These are phyloP conservation scores for Pecoramyces ruminantium DNA, from an alignment of 192 early-diverging fungal genomes.

Conservation along the genomic window DNA sequence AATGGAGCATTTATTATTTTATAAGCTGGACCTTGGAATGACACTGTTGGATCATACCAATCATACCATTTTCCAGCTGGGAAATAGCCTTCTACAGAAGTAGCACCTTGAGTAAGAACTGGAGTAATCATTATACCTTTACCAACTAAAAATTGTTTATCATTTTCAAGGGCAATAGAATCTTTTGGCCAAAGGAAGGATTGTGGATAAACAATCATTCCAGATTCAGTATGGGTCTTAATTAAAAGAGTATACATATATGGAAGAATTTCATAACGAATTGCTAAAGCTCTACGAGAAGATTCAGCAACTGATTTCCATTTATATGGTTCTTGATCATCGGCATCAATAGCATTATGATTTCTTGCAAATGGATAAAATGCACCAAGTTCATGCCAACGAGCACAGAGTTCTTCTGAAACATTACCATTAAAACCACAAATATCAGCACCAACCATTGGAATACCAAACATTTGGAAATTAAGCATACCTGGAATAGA, in stretches of 20 bases:
- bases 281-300: constrained; percentile 20
- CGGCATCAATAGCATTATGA: constrained; percentile 36
- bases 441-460: no score
- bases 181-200: no score
- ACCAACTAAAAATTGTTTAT: constrained; percentile 43
- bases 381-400: no score
- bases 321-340: constrained; percentile 48
- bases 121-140: no score
- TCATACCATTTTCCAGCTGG: constrained; percentile 46
- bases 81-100: constrained; percentile 37
- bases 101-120: constrained; percentile 18
- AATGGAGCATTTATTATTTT: no score
- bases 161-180: constrained; percentile 16
- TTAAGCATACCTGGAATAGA: constrained; percentile 39
- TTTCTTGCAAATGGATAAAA: constrained; percentile 40
- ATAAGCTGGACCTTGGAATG: constrained; percentile 2
- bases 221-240: constrained; percentile 21
- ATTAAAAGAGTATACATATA: no score
- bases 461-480: constrained; percentile 51
- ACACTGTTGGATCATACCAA: constrained; percentile 15
- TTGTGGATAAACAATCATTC: no score
- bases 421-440: constrained; percentile 43
- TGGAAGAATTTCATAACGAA: no score
- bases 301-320: constrained; percentile 37
- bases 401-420: constrained; percentile 47